Conservation (phyloP, 1,284 basidiomycete species). For the Amylostereum chailletii region DNA sequence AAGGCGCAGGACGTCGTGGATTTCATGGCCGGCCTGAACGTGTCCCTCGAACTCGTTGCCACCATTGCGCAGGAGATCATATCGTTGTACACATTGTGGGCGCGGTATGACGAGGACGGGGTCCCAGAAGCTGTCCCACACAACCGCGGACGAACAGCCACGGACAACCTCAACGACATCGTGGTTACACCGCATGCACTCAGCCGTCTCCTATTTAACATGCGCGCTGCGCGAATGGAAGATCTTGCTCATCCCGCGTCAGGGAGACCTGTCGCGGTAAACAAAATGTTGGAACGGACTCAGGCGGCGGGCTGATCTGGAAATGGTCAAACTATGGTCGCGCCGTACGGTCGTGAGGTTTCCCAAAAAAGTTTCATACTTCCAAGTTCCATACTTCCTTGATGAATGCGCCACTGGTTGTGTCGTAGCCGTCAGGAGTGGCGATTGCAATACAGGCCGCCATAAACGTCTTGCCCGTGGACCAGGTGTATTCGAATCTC, state of each 20-base stretch:
- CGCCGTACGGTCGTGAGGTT: not conserved
- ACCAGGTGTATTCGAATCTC: no score
- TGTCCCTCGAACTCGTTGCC: slow-evolving; percentile 76
- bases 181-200: slow-evolving; percentile 47
- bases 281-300: slow-evolving; percentile 61
- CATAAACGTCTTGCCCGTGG: no score
- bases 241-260: slow-evolving; percentile 49
- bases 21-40: slow-evolving; percentile 82
- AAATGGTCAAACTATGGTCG: not conserved
- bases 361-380: no score
- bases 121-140: slow-evolving; percentile 13
- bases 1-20: slow-evolving; percentile 56
- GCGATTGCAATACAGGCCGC: not conserved
- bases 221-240: slow-evolving; percentile 60
- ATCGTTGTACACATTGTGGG: slow-evolving; percentile 83
- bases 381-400: not conserved
- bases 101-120: slow-evolving; percentile 61
- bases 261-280: slow-evolving; percentile 42
- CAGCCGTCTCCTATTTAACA: slow-evolving; percentile 45
- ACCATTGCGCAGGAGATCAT: slow-evolving; percentile 89
- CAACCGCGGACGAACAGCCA: slow-evolving; percentile 19
- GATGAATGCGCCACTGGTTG: not conserved
- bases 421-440: not conserved
- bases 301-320: slow-evolving; percentile 45
- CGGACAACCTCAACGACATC: slow-evolving; percentile 16